phyloP scores from a whole-genome alignment of 441 rosid species.

The Gossypium schwendimanii region DNA sequence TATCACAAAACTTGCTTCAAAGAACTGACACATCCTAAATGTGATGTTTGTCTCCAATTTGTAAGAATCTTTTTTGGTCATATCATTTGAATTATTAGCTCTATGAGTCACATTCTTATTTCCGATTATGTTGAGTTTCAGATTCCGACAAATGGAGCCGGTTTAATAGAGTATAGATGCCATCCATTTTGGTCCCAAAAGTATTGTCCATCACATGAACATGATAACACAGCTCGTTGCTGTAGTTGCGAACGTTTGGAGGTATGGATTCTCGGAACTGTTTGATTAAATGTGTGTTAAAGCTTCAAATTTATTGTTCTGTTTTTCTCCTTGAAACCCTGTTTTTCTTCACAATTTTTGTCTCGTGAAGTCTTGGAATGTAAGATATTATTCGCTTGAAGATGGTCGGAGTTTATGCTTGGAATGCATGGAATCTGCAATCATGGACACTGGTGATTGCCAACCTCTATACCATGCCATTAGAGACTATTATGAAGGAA shows the following conservation, averaged over 20 bases:
- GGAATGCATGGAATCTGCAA: constrained; percentile 83
- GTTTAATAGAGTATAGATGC: constrained; percentile 84
- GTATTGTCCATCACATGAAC: constrained; percentile 85
- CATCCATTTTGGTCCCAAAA: constrained; percentile 96
- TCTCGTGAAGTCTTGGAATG: constrained; percentile 53
- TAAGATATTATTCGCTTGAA: constrained; percentile 54
- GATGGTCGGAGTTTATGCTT: constrained; percentile 77
- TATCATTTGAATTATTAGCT: neutral
- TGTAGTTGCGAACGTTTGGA: constrained; percentile 92
- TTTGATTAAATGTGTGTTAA: neutral
- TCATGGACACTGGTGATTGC: constrained; percentile 82
- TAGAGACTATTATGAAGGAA: constrained; percentile 81
- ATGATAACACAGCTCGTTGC: constrained; percentile 72
- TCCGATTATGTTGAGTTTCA: constrained; percentile 13
- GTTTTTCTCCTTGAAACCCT: neutral
- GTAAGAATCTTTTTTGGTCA: constrained; percentile 36
- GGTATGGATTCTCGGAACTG: constrained; percentile 34
- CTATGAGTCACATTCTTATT: neutral
- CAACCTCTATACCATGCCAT: constrained; percentile 81
- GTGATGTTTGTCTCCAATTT: constrained; percentile 83
- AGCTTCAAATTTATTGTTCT: neutral
- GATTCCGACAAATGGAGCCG: constrained; percentile 80
- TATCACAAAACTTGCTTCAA: constrained; percentile 88
- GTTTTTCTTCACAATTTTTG: neutral
- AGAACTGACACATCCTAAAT: constrained; percentile 83